A percentile compares a stretch with the other conserved stretches of the same genome.
phyloP scores from a whole-genome alignment of 768 basidiomycete genomes.

The Leccinellum rugosiceps region DNA sequence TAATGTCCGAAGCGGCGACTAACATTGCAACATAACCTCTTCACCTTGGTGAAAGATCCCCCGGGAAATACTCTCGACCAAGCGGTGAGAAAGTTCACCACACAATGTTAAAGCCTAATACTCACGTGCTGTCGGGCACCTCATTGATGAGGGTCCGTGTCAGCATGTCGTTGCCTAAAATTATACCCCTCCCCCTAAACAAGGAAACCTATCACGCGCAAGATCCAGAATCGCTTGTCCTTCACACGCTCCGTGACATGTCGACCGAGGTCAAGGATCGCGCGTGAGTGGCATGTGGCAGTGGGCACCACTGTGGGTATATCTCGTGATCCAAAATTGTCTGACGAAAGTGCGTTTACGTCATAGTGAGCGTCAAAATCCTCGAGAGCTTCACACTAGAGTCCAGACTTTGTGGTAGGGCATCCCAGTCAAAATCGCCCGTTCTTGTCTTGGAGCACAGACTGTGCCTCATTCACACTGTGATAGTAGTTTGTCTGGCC shows the following conservation, averaged over 20 bases:
- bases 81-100: constrained; percentile 17
- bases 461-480: constrained; percentile 1
- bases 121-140: constrained; percentile 2
- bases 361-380: constrained; percentile 5
- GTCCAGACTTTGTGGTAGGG: constrained; percentile 2
- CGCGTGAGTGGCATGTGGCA: constrained; percentile 5
- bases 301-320: constrained; percentile 1
- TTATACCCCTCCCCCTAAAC: neutral
- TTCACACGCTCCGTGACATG: constrained; percentile 3
- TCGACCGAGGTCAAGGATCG: neutral
- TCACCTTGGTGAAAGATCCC: neutral
- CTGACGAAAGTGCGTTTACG: constrained; percentile 17
- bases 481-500: constrained; percentile 5
- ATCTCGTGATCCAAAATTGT: constrained; percentile 1
- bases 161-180: neutral
- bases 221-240: neutral
- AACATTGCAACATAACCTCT: neutral
- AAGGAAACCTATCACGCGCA: neutral
- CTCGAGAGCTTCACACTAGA: neutral
- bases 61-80: constrained; percentile 6
- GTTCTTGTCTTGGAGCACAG: neutral
- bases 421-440: neutral
- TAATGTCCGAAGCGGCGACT: neutral
- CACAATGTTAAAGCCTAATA: constrained; percentile 16
- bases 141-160: neutral